Evolutionary conservation across 2,329 filamentous ascomycete species (phyloP).

Genomic region (Fulvia fulva): DNA sequence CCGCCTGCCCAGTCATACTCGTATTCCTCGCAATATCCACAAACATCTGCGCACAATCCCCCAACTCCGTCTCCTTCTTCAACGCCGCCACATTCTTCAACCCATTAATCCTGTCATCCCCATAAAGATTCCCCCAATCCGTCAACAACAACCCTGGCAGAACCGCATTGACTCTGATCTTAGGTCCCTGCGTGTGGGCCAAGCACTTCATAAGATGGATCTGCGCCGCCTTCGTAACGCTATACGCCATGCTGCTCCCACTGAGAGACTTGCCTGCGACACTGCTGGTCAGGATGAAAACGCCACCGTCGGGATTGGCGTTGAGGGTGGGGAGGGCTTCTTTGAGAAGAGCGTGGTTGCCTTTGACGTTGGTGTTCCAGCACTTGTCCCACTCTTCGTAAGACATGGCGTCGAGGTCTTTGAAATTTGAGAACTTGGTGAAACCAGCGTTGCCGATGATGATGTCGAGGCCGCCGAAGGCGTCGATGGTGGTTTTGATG

Average conservation of each 20-base stretch:
- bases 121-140: slow-evolving; percentile 54
- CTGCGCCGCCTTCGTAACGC: slow-evolving; percentile 71
- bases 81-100: slow-evolving; percentile 56
- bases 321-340: slow-evolving; percentile 56
- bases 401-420: slow-evolving; percentile 54
- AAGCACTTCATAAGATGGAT: slow-evolving; percentile 64
- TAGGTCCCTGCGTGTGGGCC: slow-evolving; percentile 58
- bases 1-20: slow-evolving; percentile 46
- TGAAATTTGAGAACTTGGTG: slow-evolving; percentile 57
- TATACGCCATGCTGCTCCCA: slow-evolving; percentile 65
- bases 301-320: slow-evolving; percentile 59
- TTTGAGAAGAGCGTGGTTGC: slow-evolving; percentile 24
- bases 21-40: slow-evolving; percentile 53
- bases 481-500: slow-evolving; percentile 56
- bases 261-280: slow-evolving; percentile 51
- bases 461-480: slow-evolving; percentile 69
- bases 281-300: slow-evolving; percentile 60
- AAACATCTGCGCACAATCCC: slow-evolving; percentile 55
- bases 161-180: slow-evolving; percentile 62
- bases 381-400: slow-evolving; percentile 65
- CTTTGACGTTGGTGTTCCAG: slow-evolving; percentile 59
- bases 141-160: slow-evolving; percentile 62
- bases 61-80: slow-evolving; percentile 53
- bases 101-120: slow-evolving; percentile 53
- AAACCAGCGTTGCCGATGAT: slow-evolving; percentile 72